Base-by-base conservation (phyloP, 805 yeast species). In the Zygosaccharomyces lentus region DNA sequence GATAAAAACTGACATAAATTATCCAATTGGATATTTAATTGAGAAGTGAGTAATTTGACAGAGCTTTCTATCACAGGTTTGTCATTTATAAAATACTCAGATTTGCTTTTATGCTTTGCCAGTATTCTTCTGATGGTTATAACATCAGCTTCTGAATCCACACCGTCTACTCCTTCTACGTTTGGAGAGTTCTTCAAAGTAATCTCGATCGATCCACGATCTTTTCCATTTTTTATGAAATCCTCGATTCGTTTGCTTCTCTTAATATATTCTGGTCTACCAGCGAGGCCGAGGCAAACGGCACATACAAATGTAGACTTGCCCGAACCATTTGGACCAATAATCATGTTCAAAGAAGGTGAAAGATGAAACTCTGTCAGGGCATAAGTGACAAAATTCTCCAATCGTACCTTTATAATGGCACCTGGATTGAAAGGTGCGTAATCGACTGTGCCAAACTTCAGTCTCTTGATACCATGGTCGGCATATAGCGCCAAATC, bases 251-350 rank as follows among this genome's bases (percentile, higher is more conserved):
- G 78, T 64, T 59, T 78, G 61, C 71, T 84, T 70, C 76, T 85
- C 3, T 93, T 95, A 48, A 90, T 76, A 35, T 80, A 69, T 32
- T 78, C 86, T 17, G 86, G 75, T 57, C 77, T 80, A 1, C 97
- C 98, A 1, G 84, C 91, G 13, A 93, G 68, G 0, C 96, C 96
- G 27, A 93, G 71, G 60, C 96, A 91, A 1, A 91, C 78, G 0
- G 96, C 98, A 49, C 96, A 87, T 3, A 93, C 90, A 57, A 93
- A 78, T 0, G 98, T 88, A 31, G 93, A 82, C 59, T 93, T 93
- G 6, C 99, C 99, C 0, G 96, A 79, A 29, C 99, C 99, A 62
- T 93, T 93, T 9, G 97, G 97, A 0, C 97, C 99, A 43, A 93
- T 84, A 47, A 93, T 85, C 82, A 93, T 80, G 61, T 93, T 93